Percentiles rank a stretch among this genome's conserved stretches.
phyloP scores from a whole-genome alignment of 75 land plant species.

The Cryptomeria japonica region DNA sequence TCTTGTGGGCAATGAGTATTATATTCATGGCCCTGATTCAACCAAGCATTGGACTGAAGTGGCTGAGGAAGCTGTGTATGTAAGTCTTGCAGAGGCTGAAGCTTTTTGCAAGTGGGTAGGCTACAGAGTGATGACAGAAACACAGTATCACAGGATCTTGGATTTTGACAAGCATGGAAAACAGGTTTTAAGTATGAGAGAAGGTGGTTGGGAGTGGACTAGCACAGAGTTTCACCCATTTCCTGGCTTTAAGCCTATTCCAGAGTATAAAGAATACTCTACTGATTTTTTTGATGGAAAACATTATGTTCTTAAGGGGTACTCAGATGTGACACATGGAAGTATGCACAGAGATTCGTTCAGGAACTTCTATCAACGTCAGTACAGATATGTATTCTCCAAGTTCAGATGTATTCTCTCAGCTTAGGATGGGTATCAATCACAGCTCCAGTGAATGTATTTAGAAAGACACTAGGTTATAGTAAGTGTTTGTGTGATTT shows the following conservation, averaged over 20 bases:
- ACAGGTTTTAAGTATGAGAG: slow-evolving; percentile 15
- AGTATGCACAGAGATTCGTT: slow-evolving; percentile 22
- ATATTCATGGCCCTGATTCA: slow-evolving; percentile 12
- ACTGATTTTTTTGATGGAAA: slow-evolving; percentile 45
- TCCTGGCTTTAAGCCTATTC: slow-evolving; percentile 36
- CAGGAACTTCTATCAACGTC: slow-evolving; percentile 48
- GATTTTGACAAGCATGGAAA: background rate
- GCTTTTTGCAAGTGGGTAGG: slow-evolving; percentile 38
- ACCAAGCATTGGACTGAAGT: slow-evolving; percentile 31
- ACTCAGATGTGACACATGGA: slow-evolving; percentile 34
- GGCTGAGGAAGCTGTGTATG: slow-evolving; percentile 31
- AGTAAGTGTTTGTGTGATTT: background rate
- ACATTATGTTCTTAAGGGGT: slow-evolving; percentile 45
- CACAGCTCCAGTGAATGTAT: background rate
- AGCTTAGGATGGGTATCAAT: background rate
- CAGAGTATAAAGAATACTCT: slow-evolving; percentile 41
- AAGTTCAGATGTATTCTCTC: slow-evolving; percentile 27
- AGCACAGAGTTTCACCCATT: slow-evolving; percentile 24
- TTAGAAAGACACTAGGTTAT: background rate
- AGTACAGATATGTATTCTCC: slow-evolving; percentile 41
- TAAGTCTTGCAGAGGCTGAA: slow-evolving; percentile 44
- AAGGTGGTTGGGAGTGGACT: slow-evolving; percentile 53
- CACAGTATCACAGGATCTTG: slow-evolving; percentile 32
- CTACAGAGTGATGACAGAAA: slow-evolving; percentile 39
- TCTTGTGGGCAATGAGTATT: slow-evolving; percentile 18